Base-by-base conservation (phyloP, 1,284 basidiomycete genomes). In the Mrakiaceae sp. region DNA sequence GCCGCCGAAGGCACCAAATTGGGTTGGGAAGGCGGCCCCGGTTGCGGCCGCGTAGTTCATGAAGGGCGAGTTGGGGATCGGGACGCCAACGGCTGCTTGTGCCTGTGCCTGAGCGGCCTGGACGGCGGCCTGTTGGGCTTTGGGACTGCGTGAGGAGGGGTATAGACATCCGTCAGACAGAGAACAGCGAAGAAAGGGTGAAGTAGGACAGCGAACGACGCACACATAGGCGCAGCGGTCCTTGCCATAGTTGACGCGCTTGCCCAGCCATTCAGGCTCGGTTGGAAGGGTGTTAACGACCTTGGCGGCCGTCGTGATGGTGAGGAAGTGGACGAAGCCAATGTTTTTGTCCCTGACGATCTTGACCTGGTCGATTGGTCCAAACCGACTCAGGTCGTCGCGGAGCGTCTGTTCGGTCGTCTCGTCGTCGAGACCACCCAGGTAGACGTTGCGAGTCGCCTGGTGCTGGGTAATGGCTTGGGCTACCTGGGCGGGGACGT, bases 271-370 rank as follows among this genome's bases (percentile, higher is more conserved):
- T 0, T 82, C 84, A 3, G 88, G 86, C 75, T 95, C 90, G 3
- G 84, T 86, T 0, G 91, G 90, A 14, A 97, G 81, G 5, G 87
- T 88, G 70, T 88, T 87, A 56, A 96, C 92, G 56, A 92, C 90
- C 86, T 95, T 95, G 70, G 88, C 94, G 46, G 93, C 93, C 51
- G 88, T 84, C 11, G 87, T 83, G 74, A 97, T 95, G 75, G 87
- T 90, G 71, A 96, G 79, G 80, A 96, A 97, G 77, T 97, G 93
- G 51, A 97, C 89, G 74, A 97, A 97, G 6, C 91, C 93, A 69
- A 96, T 96, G 73, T 94, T 93, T 82, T 96, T 96, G 80, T 97
- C 93, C 67, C 91, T 80, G 52, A 96, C 93, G 72, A 96, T 95
- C 82, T 97, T 97, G 74, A 97, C 91, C 75, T 96, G 93, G 77